A percentile compares a stretch with the other conserved stretches of the same genome.
phyloP scores from a whole-genome alignment of 2,329 filamentous ascomycete genomes.

The Exophiala dermatitidis region DNA sequence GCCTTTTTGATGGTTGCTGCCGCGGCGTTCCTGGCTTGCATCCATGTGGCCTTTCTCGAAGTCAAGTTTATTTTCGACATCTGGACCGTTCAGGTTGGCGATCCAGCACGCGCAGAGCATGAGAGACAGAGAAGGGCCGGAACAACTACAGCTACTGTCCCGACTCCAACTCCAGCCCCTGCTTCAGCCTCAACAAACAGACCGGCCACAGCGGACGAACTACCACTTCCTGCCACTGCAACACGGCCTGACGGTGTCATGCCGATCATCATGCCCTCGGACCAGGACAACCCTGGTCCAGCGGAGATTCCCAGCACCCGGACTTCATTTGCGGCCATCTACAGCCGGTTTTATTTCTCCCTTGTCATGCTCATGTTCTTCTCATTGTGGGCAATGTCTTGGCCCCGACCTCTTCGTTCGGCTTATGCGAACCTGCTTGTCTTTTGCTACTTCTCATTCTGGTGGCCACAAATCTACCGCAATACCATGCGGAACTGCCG shows the following conservation, averaged over 20 bases:
- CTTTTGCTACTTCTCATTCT: constrained; percentile 78
- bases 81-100: constrained; percentile 53
- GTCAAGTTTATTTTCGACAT: constrained; percentile 61
- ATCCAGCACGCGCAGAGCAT: constrained; percentile 42
- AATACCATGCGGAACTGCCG: constrained; percentile 88
- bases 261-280: constrained; percentile 53
- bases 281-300: constrained; percentile 43
- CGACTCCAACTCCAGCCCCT: neutral
- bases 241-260: constrained; percentile 41
- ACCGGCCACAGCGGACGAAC: constrained; percentile 21
- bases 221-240: constrained; percentile 49
- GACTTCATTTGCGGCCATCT: constrained; percentile 51
- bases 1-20: constrained; percentile 51
- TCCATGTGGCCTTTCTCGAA: constrained; percentile 55
- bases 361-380: constrained; percentile 53
- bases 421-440: constrained; percentile 57
- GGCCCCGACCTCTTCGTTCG: constrained; percentile 47
- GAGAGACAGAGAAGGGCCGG: constrained; percentile 28
- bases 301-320: constrained; percentile 32
- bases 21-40: constrained; percentile 52
- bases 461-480: constrained; percentile 84
- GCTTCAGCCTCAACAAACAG: constrained; percentile 1
- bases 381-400: constrained; percentile 52
- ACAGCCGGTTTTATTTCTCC: constrained; percentile 55
- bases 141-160: constrained; percentile 5